Evolutionary conservation across 352 stramenopile species (phyloP), one percentile per base, ranked within the genome.

Genomic region (Globisporangium megalacanthum): DNA sequence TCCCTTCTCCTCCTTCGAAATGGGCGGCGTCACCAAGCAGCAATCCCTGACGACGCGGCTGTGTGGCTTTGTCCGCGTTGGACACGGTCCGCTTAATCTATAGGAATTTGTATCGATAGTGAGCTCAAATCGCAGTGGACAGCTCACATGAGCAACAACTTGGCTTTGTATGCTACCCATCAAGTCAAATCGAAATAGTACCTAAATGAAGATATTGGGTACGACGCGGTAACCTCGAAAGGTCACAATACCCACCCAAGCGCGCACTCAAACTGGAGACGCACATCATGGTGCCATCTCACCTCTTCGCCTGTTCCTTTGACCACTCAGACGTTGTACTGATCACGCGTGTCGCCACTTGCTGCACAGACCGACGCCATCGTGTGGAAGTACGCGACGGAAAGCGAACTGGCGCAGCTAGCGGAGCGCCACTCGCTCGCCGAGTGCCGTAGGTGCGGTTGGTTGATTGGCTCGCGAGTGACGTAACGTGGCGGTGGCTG

Each of bases 321-420:
- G 48, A 20, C 37, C 57, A 11, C 47, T 39, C 8, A 2, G n/a
- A 10, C 37, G 19, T 2, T 19, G 29, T 7, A 11, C 20, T 52
- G n/a, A 13, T 13, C 11, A 9, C 11, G 17, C 9, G 13, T 37
- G 20, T 15, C 11, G 3, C 7, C 2, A 6, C 7, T n/a, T 57
- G n/a, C 55, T 44, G 15, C 17, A 14, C 25, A 81, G 72, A 79
- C 69, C 7, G 77, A 88, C 33, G 57, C 77, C 44, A 77, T 88
- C 52, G 76, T 83, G 66, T 89, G 76, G 75, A 85, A 72, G 52
- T 58, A 72, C 52, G 72, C 71, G 56, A 75, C 46, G 14, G 64
- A 83, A 52, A 44, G 55, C 35, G 66, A 86, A 11, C 54, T 87
- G 52, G 63, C 53, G 58, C 50, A 52, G 11, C 61, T 89, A 25